phyloP scores from a whole-genome alignment of 129 eudicot genomes.

The Helianthus annuus region DNA sequence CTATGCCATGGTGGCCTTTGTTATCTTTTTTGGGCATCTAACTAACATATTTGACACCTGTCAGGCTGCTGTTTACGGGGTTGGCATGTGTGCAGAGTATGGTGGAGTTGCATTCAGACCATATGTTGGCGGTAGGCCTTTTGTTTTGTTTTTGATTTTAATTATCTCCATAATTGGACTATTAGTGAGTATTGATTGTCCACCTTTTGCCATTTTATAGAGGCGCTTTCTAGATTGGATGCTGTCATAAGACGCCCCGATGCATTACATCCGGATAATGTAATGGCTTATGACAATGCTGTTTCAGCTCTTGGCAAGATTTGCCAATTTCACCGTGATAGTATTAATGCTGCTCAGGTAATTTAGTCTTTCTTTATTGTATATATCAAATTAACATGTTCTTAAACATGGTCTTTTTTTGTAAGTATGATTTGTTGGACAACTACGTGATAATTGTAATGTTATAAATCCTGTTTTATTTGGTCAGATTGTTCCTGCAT shows the following conservation, averaged over 20 bases:
- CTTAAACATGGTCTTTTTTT: not conserved
- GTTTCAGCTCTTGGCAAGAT: conserved; percentile 98
- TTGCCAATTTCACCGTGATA: conserved; percentile 86
- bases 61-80: conserved; percentile 98
- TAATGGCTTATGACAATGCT: conserved; percentile 99
- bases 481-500: conserved; percentile 85
- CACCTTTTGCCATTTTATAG: conserved; percentile 39
- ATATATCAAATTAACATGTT: conserved; percentile 2
- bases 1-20: not conserved
- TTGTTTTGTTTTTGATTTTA: not conserved
- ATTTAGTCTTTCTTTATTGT: not conserved
- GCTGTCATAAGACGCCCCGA: conserved; percentile 78
- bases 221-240: conserved; percentile 94
- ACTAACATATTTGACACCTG: not conserved
- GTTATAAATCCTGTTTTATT: not conserved
- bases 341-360: conserved; percentile 91
- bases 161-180: not conserved
- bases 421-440: not conserved
- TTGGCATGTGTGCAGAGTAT: conserved; percentile 94
- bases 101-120: conserved; percentile 87
- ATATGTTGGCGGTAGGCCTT: conserved; percentile 64
- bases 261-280: conserved; percentile 74
- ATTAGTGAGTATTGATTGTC: not conserved
- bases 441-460: not conserved
- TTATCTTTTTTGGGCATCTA: not conserved